Evolutionary conservation across 345 rosid genomes (phyloP).

Genomic region (rapeseed (Brassica napus)): DNA sequence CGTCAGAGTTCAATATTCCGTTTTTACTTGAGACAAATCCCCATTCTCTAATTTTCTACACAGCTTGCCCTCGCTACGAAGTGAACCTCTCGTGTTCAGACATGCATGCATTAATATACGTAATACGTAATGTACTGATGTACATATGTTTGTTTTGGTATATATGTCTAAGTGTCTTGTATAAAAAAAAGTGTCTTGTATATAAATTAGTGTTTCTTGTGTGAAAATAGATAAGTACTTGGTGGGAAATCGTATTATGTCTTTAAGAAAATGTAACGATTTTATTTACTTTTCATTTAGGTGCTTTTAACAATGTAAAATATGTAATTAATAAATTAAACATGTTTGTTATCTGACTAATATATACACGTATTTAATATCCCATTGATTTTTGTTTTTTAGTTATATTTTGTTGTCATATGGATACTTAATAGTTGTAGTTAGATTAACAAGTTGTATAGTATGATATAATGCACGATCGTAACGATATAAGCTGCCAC

Average conservation of each 20-base stretch:
- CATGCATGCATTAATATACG: neutral
- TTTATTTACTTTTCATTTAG: neutral
- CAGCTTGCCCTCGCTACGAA: constrained; percentile 19
- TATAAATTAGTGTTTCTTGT: neutral
- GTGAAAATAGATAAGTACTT: neutral
- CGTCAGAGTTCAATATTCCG: constrained; percentile 23
- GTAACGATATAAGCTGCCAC: neutral
- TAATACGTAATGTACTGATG: neutral
- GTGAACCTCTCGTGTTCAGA: neutral
- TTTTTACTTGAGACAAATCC: constrained; percentile 22
- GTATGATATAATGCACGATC: neutral
- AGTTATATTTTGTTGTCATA: neutral
- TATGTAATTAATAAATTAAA: too few relatives aligned
- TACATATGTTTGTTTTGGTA: neutral
- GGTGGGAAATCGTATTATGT: neutral
- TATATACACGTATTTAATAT: constrained; percentile 14
- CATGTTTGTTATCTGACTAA: neutral
- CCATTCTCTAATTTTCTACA: constrained; percentile 16
- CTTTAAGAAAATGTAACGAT: neutral
- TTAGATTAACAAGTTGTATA: neutral
- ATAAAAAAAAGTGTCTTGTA: neutral
- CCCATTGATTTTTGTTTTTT: neutral
- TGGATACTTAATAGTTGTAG: neutral
- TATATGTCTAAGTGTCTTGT: neutral
- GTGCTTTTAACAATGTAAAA: neutral